Evolutionary conservation across 1,284 basidiomycete genomes (phyloP).

Genomic region (Chondrostereum purpureum): DNA sequence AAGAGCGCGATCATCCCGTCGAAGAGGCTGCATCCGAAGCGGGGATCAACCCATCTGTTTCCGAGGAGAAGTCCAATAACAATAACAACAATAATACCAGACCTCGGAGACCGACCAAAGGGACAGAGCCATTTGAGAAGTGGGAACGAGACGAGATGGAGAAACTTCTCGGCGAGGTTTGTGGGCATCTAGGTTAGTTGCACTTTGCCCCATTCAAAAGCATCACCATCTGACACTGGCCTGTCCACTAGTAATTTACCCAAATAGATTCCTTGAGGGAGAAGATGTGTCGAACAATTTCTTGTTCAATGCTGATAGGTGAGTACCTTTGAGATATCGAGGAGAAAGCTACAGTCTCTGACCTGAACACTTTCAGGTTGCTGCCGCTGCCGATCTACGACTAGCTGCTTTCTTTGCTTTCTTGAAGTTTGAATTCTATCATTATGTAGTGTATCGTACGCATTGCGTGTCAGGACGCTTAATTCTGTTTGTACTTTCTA

Average conservation of each 20-base stretch:
- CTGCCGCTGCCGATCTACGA: conserved; percentile 53
- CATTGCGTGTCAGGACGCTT: too few species aligned
- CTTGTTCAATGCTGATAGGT: conserved; percentile 85
- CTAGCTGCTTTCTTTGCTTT: too few species aligned
- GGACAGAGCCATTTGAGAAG: conserved; percentile 68
- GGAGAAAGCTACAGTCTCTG: not conserved
- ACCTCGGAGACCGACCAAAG: conserved; percentile 34
- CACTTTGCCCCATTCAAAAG: not conserved
- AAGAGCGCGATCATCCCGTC: conserved; percentile 14
- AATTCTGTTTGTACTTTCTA: too few species aligned
- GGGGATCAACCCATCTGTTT: conserved; percentile 8
- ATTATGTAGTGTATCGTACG: too few species aligned
- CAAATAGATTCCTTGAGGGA: conserved; percentile 79
- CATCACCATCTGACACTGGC: not conserved
- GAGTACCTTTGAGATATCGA: conserved; percentile 15
- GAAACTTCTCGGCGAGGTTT: conserved; percentile 62
- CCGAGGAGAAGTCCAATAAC: conserved; percentile 33
- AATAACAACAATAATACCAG: too few species aligned
- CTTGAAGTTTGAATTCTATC: not conserved
- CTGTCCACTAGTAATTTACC: conserved; percentile 60
- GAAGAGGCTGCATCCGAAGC: conserved; percentile 15
- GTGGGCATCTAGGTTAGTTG: conserved; percentile 76
- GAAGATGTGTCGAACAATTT: conserved; percentile 87
- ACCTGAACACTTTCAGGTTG: conserved; percentile 24
- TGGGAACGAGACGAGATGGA: conserved; percentile 90